Evolutionary conservation across 2,329 filamentous ascomycete species (phyloP).

Genomic region (Apiospora hydei): DNA sequence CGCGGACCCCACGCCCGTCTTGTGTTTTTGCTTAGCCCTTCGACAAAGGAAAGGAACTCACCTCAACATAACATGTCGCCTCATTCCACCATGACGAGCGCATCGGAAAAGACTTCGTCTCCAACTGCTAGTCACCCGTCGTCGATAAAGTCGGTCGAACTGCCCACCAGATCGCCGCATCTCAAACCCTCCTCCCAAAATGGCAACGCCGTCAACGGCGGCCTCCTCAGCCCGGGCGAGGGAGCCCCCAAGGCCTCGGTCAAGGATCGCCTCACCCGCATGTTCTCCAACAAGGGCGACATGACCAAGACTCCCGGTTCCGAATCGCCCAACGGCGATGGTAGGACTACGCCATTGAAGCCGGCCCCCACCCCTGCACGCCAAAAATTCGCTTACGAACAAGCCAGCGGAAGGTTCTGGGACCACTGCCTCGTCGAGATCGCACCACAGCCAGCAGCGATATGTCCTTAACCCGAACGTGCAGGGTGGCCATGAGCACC

Average conservation of each 20-base stretch:
- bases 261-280: conserved; percentile 70
- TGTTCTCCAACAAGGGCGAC: conserved; percentile 68
- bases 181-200: conserved; percentile 38
- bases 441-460: conserved; percentile 49
- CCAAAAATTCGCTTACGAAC: conserved; percentile 50
- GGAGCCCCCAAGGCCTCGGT: conserved; percentile 63
- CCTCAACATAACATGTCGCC: conserved; percentile 24
- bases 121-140: conserved; percentile 43
- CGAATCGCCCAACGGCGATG: conserved; percentile 38
- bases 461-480: conserved; percentile 58
- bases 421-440: conserved; percentile 41
- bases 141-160: conserved; percentile 43
- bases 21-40: conserved; percentile 14
- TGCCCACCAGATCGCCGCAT: conserved; percentile 39
- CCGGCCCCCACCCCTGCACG: conserved; percentile 44
- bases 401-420: conserved; percentile 42
- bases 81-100: conserved; percentile 42
- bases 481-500: conserved; percentile 82
- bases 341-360: conserved; percentile 34
- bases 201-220: conserved; percentile 41
- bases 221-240: conserved; percentile 39
- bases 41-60: conserved; percentile 12
- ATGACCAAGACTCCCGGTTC: conserved; percentile 45
- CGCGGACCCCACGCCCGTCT: conserved; percentile 20
- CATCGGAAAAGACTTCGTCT: conserved; percentile 41